Evolutionary conservation across 2,329 filamentous ascomycete genomes (phyloP).

Genomic region (Raffaelea arxii): DNA sequence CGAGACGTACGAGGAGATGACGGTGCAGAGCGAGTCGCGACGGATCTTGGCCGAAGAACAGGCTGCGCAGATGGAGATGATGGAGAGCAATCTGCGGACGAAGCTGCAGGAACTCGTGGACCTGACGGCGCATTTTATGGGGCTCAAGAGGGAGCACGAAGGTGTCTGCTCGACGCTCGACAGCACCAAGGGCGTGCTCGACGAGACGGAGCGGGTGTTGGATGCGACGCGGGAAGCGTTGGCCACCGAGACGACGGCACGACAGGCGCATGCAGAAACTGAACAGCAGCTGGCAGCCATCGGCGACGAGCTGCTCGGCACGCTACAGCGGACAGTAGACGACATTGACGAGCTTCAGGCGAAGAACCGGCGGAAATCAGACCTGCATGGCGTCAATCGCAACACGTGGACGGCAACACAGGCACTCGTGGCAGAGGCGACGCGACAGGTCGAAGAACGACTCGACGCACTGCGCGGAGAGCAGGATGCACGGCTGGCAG

Average conservation of each 20-base stretch:
- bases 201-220: slow-evolving; percentile 80
- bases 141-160: slow-evolving; percentile 83
- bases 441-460: slow-evolving; percentile 63
- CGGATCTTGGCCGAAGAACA: slow-evolving; percentile 90
- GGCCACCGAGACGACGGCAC: slow-evolving; percentile 67
- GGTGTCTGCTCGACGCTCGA: slow-evolving; percentile 61
- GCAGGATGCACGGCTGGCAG: slow-evolving; percentile 61
- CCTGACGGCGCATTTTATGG: slow-evolving; percentile 78
- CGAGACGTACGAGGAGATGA: slow-evolving; percentile 84
- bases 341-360: slow-evolving; percentile 77
- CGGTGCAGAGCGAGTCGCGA: slow-evolving; percentile 81
- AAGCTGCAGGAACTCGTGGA: slow-evolving; percentile 89
- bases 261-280: slow-evolving; percentile 77
- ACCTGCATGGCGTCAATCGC: slow-evolving; percentile 72
- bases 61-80: slow-evolving; percentile 79
- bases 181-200: slow-evolving; percentile 69
- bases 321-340: slow-evolving; percentile 64
- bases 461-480: slow-evolving; percentile 62
- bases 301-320: slow-evolving; percentile 67
- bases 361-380: slow-evolving; percentile 77
- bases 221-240: slow-evolving; percentile 66
- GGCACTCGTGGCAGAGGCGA: slow-evolving; percentile 65
- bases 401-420: slow-evolving; percentile 71
- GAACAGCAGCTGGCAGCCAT: slow-evolving; percentile 67
- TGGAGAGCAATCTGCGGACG: slow-evolving; percentile 83